Percentiles rank a stretch among this genome's conserved stretches.
Conservation (phyloP, 371 early-diverging fungal genomes). For the Blakeslea trispora region DNA sequence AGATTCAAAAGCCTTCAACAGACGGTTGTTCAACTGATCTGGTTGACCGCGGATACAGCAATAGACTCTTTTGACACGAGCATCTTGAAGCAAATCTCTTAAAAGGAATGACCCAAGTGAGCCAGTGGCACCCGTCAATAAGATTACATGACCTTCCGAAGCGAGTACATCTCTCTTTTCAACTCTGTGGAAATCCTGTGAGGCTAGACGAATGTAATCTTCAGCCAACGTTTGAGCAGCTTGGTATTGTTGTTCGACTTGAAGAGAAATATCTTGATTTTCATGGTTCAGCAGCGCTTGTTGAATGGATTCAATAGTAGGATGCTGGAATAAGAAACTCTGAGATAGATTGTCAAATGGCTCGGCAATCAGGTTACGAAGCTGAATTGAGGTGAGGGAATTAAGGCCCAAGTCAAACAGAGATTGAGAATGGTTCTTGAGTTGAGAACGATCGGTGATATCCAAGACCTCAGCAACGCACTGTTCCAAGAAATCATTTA, state of each 20-base stretch:
- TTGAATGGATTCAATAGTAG: slow-evolving; percentile 23
- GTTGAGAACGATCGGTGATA: not conserved
- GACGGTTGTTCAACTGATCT: slow-evolving; percentile 13
- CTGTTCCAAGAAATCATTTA: slow-evolving; percentile 6
- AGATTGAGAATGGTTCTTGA: slow-evolving; percentile 10
- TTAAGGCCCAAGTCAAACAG: slow-evolving; percentile 29
- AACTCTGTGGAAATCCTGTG: slow-evolving; percentile 21
- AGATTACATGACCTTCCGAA: slow-evolving; percentile 15
- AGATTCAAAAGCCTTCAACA: slow-evolving; percentile 27
- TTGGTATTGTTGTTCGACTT: slow-evolving; percentile 7
- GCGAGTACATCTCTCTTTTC: not conserved
- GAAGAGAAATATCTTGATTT: not conserved
- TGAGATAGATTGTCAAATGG: slow-evolving; percentile 26
- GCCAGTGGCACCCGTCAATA: slow-evolving; percentile 49
- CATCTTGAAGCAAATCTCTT: slow-evolving; percentile 25
- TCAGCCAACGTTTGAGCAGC: slow-evolving; percentile 14
- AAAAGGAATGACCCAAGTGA: slow-evolving; percentile 42
- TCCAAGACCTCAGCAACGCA: slow-evolving; percentile 13
- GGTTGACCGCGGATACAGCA: slow-evolving; percentile 30
- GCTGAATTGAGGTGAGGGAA: slow-evolving; percentile 19
- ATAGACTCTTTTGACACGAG: slow-evolving; percentile 31
- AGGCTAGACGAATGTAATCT: slow-evolving; percentile 20
- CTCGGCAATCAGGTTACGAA: slow-evolving; percentile 18
- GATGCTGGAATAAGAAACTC: slow-evolving; percentile 38
- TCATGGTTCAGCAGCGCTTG: not conserved